A percentile compares a stretch with the other conserved stretches of the same genome.
phyloP scores from a whole-genome alignment of 1,139 yeast genomes.

The Hyphopichia burtonii region DNA sequence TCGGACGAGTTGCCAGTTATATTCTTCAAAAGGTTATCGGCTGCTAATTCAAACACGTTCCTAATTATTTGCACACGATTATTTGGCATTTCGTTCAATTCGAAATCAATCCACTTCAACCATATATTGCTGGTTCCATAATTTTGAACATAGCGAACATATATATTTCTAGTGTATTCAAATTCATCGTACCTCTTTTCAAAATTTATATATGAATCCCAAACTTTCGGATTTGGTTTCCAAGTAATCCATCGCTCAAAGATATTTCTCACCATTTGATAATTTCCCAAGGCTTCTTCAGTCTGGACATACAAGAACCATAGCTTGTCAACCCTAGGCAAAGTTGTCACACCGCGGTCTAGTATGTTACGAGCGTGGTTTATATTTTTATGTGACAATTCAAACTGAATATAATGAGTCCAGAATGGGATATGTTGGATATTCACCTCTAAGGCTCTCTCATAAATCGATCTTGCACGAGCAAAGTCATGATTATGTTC shows the following conservation, averaged over 20 bases:
- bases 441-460: slow-evolving; percentile 81
- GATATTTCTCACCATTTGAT: slow-evolving; percentile 59
- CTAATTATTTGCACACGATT: slow-evolving; percentile 33
- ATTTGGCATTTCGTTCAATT: slow-evolving; percentile 16
- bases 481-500: slow-evolving; percentile 70
- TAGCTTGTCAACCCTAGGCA: slow-evolving; percentile 80
- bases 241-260: slow-evolving; percentile 83
- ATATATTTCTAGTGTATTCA: slow-evolving; percentile 58
- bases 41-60: slow-evolving; percentile 65
- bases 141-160: slow-evolving; percentile 52
- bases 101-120: slow-evolving; percentile 49
- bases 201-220: slow-evolving; percentile 74
- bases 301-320: slow-evolving; percentile 84
- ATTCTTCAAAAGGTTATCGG: slow-evolving; percentile 48
- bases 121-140: slow-evolving; percentile 57
- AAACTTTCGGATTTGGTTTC: slow-evolving; percentile 64
- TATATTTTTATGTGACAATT: slow-evolving; percentile 66
- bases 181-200: slow-evolving; percentile 67
- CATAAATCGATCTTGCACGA: slow-evolving; percentile 81
- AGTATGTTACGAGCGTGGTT: slow-evolving; percentile 88
- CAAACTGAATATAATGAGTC: slow-evolving; percentile 80
- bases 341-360: slow-evolving; percentile 69
- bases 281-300: slow-evolving; percentile 75
- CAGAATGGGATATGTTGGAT: slow-evolving; percentile 76
- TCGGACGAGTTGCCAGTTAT: slow-evolving; percentile 19